A percentile compares a stretch with the other conserved stretches of the same genome.
Conservation (phyloP, 2,329 filamentous ascomycete species). For the Fusarium brachygibbosum region DNA sequence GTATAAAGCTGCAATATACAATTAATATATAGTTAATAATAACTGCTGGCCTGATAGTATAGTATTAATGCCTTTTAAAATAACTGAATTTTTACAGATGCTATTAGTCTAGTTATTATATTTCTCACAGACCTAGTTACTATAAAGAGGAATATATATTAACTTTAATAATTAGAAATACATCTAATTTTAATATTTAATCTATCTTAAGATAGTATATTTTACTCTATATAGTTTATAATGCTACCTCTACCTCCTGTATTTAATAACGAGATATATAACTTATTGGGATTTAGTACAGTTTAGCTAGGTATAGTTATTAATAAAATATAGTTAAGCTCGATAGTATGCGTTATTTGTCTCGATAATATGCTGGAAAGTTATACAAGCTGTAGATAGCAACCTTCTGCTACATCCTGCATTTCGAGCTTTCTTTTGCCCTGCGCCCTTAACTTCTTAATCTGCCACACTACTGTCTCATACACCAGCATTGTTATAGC, state of each 20-base stretch:
- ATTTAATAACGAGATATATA: neutral
- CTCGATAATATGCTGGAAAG: neutral
- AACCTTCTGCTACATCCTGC: neutral
- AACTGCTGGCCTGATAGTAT: neutral
- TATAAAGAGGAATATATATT: neutral
- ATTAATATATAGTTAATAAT: neutral
- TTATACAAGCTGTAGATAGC: neutral
- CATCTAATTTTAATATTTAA: neutral
- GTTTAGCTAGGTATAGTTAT: neutral
- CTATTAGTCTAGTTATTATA: neutral
- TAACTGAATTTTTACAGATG: neutral
- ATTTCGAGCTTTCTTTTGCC: neutral
- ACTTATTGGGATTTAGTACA: neutral
- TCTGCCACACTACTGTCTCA: neutral
- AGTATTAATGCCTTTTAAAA: neutral
- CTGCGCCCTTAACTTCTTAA: neutral
- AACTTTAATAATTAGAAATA: neutral
- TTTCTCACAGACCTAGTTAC: neutral
- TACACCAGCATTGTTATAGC: constrained; percentile 1
- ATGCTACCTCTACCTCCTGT: neutral
- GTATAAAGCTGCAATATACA: neutral
- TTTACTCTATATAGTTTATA: neutral
- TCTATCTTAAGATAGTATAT: neutral
- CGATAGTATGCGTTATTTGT: neutral
- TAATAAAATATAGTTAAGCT: neutral